Evolutionary conservation across 108 stramenopile species (phyloP).

Genomic region (Pseudonitzschia multiseries): DNA sequence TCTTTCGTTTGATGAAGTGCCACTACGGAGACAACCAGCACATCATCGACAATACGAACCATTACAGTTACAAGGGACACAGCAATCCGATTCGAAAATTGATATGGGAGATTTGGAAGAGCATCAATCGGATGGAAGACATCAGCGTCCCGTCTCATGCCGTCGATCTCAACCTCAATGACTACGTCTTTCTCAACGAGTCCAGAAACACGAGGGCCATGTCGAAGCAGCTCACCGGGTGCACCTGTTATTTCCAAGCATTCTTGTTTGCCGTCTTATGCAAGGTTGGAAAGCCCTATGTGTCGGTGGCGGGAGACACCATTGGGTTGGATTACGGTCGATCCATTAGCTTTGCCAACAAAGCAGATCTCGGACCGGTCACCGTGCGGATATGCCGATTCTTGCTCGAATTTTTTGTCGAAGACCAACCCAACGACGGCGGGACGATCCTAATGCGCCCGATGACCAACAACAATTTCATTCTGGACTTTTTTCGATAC

Average conservation of each 20-base stretch:
- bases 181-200: constrained; percentile 31
- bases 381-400: constrained; percentile 12
- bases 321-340: constrained; percentile 12
- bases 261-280: constrained; percentile 31
- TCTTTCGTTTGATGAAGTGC: constrained; percentile 32
- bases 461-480: constrained; percentile 35
- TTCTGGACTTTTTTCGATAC: constrained; percentile 31
- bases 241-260: constrained; percentile 39
- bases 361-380: constrained; percentile 9
- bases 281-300: constrained; percentile 22
- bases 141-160: constrained; percentile 2
- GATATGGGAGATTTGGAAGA: constrained; percentile 32
- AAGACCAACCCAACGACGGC: constrained; percentile 17
- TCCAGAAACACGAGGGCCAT: constrained; percentile 18
- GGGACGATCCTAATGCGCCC: constrained; percentile 26
- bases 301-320: constrained; percentile 11
- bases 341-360: constrained; percentile 19
- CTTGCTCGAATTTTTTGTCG: constrained; percentile 32
- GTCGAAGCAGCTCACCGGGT: constrained; percentile 33
- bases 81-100: constrained; percentile 10
- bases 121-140: constrained; percentile 23
- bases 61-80: constrained; percentile 33
- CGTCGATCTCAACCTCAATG: constrained; percentile 13
- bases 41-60: constrained; percentile 30
- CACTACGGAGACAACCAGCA: constrained; percentile 35